These are phyloP conservation scores for Ganoderma meredithae DNA, from an alignment of 1,284 basidiomycete genomes.

Conservation along the genomic window DNA sequence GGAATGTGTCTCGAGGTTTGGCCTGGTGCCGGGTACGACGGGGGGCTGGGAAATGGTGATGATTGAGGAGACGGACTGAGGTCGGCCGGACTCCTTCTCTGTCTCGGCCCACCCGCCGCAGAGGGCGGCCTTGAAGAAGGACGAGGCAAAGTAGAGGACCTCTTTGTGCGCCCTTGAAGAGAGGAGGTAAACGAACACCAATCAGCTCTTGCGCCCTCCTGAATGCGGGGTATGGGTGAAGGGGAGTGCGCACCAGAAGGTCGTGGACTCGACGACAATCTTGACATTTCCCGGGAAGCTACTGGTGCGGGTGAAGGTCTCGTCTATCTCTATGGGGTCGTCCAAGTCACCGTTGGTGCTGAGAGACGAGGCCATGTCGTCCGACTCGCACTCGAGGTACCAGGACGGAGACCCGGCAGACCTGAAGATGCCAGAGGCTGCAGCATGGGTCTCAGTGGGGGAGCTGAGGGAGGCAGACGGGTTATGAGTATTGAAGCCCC, in stretches of 20 bases:
- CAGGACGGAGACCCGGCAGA: slow-evolving; percentile 80
- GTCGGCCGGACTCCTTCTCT: slow-evolving; percentile 66
- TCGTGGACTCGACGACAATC: slow-evolving; percentile 84
- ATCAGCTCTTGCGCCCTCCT: slow-evolving; percentile 14
- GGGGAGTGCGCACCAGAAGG: slow-evolving; percentile 71
- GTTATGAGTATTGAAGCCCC: slow-evolving; percentile 63
- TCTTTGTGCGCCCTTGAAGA: slow-evolving; percentile 80
- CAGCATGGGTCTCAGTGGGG: slow-evolving; percentile 85
- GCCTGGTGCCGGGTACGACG: slow-evolving; percentile 56
- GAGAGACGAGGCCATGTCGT: slow-evolving; percentile 71
- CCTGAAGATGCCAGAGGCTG: slow-evolving; percentile 81
- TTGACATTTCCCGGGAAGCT: slow-evolving; percentile 82
- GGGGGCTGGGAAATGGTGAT: slow-evolving; percentile 83
- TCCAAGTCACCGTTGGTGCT: slow-evolving; percentile 70
- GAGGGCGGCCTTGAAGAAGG: slow-evolving; percentile 86
- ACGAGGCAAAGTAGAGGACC: slow-evolving; percentile 83
- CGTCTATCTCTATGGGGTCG: slow-evolving; percentile 74
- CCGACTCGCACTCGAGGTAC: slow-evolving; percentile 72
- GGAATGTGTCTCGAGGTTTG: slow-evolving; percentile 48
- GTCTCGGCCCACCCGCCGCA: slow-evolving; percentile 84
- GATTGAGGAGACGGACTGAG: slow-evolving; percentile 78
- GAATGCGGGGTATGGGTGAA: neutral
- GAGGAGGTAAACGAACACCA: neutral
- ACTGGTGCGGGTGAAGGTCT: slow-evolving; percentile 70
- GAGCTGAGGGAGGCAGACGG: slow-evolving; percentile 81